Evolutionary conservation across 208 protist species (phyloP), one percentile per base, ranked within the genome.

Genomic region (Acanthamoeba castellanii): DNA sequence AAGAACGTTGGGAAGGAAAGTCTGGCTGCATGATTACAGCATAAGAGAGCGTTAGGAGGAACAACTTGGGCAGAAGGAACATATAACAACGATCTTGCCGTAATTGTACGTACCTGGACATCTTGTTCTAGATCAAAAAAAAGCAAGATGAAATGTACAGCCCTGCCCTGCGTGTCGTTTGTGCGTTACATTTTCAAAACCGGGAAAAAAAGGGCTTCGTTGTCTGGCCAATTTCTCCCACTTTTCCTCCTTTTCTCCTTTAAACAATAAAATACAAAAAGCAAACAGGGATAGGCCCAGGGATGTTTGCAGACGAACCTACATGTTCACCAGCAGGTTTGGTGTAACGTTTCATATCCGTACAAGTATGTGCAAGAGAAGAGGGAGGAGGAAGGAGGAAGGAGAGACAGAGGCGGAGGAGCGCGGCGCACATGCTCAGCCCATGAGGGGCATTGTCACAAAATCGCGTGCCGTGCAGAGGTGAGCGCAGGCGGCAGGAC

Each of bases 381-480:
- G 32, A 16, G 20, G 50, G 6, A 55, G 57, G 27, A 27, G 20
- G 22, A 27, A 64, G 27, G 13, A 27, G 57, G 20, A 16, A 64
- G 22, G 57, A 64, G 57, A 18, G 11, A 5, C 16, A 18, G 16
- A 18, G 52, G 52, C 16, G 57, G 22, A n/a, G 57, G 18, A n/a
- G 57, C 50, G 50, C 50, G 57, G 30, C n/a, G n/a, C 13, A 8
- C 18, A 0, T 72, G 55, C 64, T 72, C n/a, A 72, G 30, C 64
- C 64, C 64, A 72, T 37, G 30, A 72, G n/a, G 64, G 64, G 64
- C n/a, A 16, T 27, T 27, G 68, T 82, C 32, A 82, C 74, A 82
- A 82, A 82, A 82, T 82, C 74, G 74, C 74, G 74, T 13, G 74
- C 74, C 22, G 84, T 90, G 50, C 84, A 90, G n/a, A 90, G 84